Base-by-base conservation (phyloP, 2,329 filamentous ascomycete species). In the Cytospora chrysosperma region DNA sequence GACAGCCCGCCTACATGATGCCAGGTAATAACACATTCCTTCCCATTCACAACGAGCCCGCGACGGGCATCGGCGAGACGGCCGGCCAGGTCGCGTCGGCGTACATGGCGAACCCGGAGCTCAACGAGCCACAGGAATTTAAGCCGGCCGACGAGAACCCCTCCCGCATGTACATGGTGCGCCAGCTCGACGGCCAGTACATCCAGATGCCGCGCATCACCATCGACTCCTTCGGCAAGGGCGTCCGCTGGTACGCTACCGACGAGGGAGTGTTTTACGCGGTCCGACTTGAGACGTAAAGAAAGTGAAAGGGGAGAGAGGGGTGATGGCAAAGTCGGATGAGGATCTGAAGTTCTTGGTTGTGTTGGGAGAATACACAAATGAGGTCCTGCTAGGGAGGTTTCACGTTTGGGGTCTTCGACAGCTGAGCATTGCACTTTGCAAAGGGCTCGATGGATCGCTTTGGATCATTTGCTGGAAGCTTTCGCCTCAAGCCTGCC, bases 121-220 rank as follows among this genome's bases (percentile, higher is more conserved):
- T 82, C 68, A 79, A 82, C 67, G 81, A 85, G 72, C 80, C 83
- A 19, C 85, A 88, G 77, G 85, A 87, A 68, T 85, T 88, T 71
- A 85, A 86, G 74, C 86, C 86, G 2, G 79, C 80, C 24, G 85
- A 88, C 70, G 81, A 85, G 67, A 82, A 87, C 73, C 81, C 82
- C 47, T 79, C 78, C 52, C 84, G 85, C 66, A 82, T 85, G 76
- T 89, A 88, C 75, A 85, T 81, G 76, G 80, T 83, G 69, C 82
- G 84, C 63, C 85, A 88, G 75, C 74, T 83, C 68, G 85, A 88
- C 73, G 82, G 83, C 56, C 80, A 82, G 64, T 88, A 82, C 82
- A 82, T 81, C 40, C 79, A 86, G 73, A 81, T 84, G 72, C 85
- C 80, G 72, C 83, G 85, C 34, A 80, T 80, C 73, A 82, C 84